Evolutionary conservation across 139 green algal species (phyloP).

Genomic region (Trebouxia sp.): DNA sequence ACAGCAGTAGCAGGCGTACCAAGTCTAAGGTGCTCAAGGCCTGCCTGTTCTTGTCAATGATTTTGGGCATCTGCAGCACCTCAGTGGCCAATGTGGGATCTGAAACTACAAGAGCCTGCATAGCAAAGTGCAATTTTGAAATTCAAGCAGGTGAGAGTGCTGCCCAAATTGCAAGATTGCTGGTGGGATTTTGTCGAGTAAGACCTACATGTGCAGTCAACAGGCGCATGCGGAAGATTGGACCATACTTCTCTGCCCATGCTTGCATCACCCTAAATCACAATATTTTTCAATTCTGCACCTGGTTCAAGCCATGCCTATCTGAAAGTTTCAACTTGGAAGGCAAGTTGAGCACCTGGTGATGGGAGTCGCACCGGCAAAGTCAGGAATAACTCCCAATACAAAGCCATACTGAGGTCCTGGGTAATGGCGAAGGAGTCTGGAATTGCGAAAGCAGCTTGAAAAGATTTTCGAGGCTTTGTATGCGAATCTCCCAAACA

Average conservation of each 20-base stretch:
- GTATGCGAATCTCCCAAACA: neutral
- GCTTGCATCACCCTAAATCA: constrained; percentile 5
- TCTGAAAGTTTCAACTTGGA: no score
- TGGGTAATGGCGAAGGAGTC: neutral
- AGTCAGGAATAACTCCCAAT: neutral
- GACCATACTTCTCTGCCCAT: neutral
- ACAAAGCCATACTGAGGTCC: neutral
- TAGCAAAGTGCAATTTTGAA: neutral
- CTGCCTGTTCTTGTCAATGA: constrained; percentile 21
- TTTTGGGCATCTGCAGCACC: constrained; percentile 4
- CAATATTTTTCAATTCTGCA: no score
- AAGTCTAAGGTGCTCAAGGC: neutral
- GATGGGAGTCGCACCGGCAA: neutral
- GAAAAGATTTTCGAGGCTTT: neutral
- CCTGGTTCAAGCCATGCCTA: no score
- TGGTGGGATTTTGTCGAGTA: no score
- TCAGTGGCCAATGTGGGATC: neutral
- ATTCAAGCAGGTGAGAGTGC: no score
- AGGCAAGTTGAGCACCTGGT: no score
- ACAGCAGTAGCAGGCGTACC: neutral
- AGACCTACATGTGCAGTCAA: neutral
- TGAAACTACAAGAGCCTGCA: neutral
- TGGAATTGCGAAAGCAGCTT: neutral
- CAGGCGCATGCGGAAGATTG: neutral
- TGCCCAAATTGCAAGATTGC: no score